phyloP scores from a whole-genome alignment of 2,329 filamentous ascomycete genomes.

The Shiraia bambusicola region DNA sequence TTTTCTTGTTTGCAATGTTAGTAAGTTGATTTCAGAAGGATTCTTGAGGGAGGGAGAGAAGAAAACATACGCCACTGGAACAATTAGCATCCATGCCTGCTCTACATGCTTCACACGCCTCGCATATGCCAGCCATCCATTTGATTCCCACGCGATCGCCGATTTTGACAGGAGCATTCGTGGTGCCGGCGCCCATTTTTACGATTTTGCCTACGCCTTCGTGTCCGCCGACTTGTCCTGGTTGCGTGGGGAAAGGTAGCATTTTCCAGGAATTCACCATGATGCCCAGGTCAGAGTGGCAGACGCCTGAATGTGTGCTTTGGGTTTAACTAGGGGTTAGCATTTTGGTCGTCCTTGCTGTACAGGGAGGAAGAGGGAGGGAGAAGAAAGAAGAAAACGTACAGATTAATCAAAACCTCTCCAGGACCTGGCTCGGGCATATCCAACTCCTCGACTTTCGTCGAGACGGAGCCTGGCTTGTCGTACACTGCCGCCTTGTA shows the following conservation, averaged over 20 bases:
- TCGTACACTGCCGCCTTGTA: slow-evolving; percentile 67
- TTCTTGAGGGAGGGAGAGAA: too few relatives aligned
- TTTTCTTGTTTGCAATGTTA: slow-evolving; percentile 31
- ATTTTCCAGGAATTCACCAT: slow-evolving; percentile 56
- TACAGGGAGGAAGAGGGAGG: background rate
- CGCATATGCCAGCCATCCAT: slow-evolving; percentile 63
- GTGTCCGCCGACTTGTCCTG: slow-evolving; percentile 67
- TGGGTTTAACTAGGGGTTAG: background rate
- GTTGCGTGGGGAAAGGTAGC: slow-evolving; percentile 60
- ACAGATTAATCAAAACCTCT: slow-evolving; percentile 65
- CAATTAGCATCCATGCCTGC: slow-evolving; percentile 49
- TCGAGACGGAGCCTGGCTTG: slow-evolving; percentile 64
- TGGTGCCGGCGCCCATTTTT: slow-evolving; percentile 63
- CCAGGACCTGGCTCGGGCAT: slow-evolving; percentile 65
- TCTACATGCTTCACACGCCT: slow-evolving; percentile 36
- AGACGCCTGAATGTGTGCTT: slow-evolving; percentile 63
- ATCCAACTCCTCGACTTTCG: slow-evolving; percentile 63
- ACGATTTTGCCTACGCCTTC: slow-evolving; percentile 68
- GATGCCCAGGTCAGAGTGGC: slow-evolving; percentile 61
- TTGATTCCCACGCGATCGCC: slow-evolving; percentile 71
- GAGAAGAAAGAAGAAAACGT: slow-evolving; percentile 18
- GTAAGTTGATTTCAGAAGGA: background rate
- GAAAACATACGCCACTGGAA: slow-evolving; percentile 33
- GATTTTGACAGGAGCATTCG: slow-evolving; percentile 59
- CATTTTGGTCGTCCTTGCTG: background rate